These are phyloP conservation scores for Penicillium sp. DNA, from an alignment of 2,329 filamentous ascomycete species.

Conservation along the genomic window DNA sequence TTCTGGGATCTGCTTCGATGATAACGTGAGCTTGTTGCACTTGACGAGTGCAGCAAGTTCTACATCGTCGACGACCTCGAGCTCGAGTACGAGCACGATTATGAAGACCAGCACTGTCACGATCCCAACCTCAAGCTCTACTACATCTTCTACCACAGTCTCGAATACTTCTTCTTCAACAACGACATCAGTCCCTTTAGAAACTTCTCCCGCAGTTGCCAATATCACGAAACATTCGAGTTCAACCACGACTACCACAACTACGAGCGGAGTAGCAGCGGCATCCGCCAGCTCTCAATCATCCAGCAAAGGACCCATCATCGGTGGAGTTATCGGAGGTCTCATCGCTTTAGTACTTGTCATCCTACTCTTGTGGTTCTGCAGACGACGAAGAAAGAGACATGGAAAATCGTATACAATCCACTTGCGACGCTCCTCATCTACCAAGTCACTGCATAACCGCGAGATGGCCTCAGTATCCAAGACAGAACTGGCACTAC, in stretches of 20 bases:
- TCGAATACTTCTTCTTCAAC: conserved; percentile 11
- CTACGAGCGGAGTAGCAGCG: not conserved
- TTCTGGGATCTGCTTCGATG: conserved; percentile 38
- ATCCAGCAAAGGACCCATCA: conserved; percentile 22
- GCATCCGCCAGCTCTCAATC: conserved; percentile 1
- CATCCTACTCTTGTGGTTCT: conserved; percentile 22
- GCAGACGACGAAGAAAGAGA: conserved; percentile 28
- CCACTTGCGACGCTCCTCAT: conserved; percentile 11
- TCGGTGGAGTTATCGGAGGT: conserved; percentile 34
- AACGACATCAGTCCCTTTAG: not conserved
- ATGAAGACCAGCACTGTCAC: conserved; percentile 3
- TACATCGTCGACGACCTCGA: not conserved
- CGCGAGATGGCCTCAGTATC: conserved; percentile 2
- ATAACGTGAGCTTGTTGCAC: conserved; percentile 7
- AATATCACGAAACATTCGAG: not conserved
- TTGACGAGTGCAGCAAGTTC: conserved; percentile 2
- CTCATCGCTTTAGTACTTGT: conserved; percentile 22
- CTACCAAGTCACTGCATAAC: conserved; percentile 1
- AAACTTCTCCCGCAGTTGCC: not conserved
- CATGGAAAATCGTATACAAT: conserved; percentile 8
- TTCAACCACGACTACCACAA: not conserved
- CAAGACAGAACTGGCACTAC: conserved; percentile 3
- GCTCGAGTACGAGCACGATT: conserved; percentile 4
- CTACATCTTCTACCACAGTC: conserved; percentile 3
- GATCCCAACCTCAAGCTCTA: not conserved